Evolutionary conservation across 257 asterid species (phyloP).

Genomic region (Nicotiana benthamiana): DNA sequence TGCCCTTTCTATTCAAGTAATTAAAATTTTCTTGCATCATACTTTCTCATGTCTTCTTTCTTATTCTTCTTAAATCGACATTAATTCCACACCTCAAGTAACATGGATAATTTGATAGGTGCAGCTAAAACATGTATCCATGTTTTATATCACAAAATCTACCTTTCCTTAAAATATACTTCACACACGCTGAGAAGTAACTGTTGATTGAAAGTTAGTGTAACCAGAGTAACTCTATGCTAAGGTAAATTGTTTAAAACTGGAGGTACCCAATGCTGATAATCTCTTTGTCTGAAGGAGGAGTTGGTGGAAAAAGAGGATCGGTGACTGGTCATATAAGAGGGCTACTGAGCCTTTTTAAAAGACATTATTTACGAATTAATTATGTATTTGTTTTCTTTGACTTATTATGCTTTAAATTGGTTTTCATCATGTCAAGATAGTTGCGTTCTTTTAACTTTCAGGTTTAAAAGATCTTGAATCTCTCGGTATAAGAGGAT

Average conservation of each 20-base stretch:
- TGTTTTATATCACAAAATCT: not conserved
- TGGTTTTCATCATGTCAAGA: not conserved
- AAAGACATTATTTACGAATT: not conserved
- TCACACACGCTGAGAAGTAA: not conserved
- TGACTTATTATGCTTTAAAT: not conserved
- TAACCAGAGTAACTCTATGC: no score
- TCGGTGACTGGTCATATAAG: not conserved
- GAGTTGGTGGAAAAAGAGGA: not conserved
- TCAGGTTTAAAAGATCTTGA: slow-evolving; percentile 77
- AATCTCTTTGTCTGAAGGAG: not conserved
- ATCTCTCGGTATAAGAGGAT: slow-evolving; percentile 72
- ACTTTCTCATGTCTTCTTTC: not conserved
- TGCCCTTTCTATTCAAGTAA: not conserved
- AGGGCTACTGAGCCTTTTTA: not conserved
- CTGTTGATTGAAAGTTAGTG: no score
- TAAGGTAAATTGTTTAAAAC: not conserved
- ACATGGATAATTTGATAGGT: not conserved
- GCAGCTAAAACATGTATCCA: not conserved
- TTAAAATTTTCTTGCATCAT: not conserved
- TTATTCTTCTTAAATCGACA: not conserved
- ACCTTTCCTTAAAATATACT: not conserved
- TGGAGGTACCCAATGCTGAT: not conserved
- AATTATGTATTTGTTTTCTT: not conserved
- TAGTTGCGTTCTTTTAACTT: slow-evolving; percentile 4
- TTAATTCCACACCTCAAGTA: not conserved